Evolutionary conservation across 345 rosid species (phyloP).

Genomic region (Nasturtium officinale): DNA sequence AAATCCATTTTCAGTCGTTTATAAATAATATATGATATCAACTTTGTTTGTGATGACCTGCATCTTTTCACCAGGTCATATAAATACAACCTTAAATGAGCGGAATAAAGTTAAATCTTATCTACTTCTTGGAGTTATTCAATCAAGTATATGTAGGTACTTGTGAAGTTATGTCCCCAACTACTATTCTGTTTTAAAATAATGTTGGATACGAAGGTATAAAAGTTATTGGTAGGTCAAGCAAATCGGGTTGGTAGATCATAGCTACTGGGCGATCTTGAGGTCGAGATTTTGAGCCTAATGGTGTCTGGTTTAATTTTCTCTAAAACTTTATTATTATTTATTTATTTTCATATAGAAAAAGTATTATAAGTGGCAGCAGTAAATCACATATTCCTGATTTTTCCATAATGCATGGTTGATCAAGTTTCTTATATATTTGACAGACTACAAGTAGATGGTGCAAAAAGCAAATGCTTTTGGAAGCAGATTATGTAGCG

Average conservation of each 20-base stretch:
- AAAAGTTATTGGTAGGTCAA: too few relatives aligned
- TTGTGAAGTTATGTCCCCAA: too few relatives aligned
- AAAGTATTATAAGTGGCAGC: too few relatives aligned
- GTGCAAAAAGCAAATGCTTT: neutral
- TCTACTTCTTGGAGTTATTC: neutral
- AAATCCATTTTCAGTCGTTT: neutral
- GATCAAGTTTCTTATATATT: too few relatives aligned
- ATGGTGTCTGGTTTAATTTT: too few relatives aligned
- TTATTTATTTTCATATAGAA: too few relatives aligned
- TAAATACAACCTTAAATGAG: neutral
- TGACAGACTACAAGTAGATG: neutral
- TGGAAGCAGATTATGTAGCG: neutral
- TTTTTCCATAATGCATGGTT: too few relatives aligned
- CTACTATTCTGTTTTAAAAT: too few relatives aligned
- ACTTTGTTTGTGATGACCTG: neutral
- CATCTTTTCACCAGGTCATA: neutral
- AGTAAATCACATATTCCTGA: too few relatives aligned
- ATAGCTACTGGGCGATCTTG: slow-evolving; percentile 62
- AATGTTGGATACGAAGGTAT: too few relatives aligned
- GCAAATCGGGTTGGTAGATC: neutral
- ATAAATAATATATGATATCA: neutral
- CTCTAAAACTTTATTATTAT: too few relatives aligned
- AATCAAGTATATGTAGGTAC: too few relatives aligned
- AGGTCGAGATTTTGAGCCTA: slow-evolving; percentile 95
- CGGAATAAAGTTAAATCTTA: neutral